These are phyloP conservation scores for Citrullus mucosospermus DNA, from an alignment of 306 rosid species.

Conservation along the genomic window DNA sequence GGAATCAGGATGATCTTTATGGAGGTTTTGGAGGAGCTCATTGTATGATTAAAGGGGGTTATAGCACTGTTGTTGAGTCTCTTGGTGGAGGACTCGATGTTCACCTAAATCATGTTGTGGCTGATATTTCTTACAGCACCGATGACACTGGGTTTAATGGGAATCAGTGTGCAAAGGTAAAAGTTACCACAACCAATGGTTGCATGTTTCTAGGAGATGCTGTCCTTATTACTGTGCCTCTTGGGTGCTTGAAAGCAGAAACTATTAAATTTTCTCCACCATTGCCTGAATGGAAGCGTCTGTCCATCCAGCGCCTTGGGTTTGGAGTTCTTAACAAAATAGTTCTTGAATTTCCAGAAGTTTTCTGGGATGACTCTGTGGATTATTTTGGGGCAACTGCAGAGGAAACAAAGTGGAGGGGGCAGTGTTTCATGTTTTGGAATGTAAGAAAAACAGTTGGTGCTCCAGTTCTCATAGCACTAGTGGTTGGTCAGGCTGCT, in stretches of 20 bases:
- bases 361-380: conserved; percentile 96
- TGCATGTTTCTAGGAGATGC: conserved; percentile 70
- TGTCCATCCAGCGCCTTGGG: conserved; percentile 84
- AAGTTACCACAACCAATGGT: conserved; percentile 70
- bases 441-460: conserved; percentile 89
- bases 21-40: conserved; percentile 99
- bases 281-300: conserved; percentile 82
- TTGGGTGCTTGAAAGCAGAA: conserved; percentile 95
- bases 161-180: conserved; percentile 37
- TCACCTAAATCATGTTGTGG: conserved; percentile 65
- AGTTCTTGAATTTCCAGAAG: conserved; percentile 75
- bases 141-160: conserved; percentile 22
- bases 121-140: conserved; percentile 59
- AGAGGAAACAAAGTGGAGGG: conserved; percentile 73
- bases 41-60: conserved; percentile 99
- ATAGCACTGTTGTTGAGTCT: conserved; percentile 82
- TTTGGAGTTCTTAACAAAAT: conserved; percentile 96
- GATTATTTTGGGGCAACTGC: conserved; percentile 99
- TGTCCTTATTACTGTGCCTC: conserved; percentile 82
- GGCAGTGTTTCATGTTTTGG: conserved; percentile 99
- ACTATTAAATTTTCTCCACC: conserved; percentile 79
- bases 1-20: conserved; percentile 98
- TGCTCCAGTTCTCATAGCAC: conserved; percentile 96
- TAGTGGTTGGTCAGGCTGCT: conserved; percentile 97
- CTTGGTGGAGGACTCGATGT: conserved; percentile 69